A percentile compares a stretch with the other conserved stretches of the same genome.
Conservation (phyloP, 2,329 filamentous ascomycete genomes). For the Falciphora oryzae region DNA sequence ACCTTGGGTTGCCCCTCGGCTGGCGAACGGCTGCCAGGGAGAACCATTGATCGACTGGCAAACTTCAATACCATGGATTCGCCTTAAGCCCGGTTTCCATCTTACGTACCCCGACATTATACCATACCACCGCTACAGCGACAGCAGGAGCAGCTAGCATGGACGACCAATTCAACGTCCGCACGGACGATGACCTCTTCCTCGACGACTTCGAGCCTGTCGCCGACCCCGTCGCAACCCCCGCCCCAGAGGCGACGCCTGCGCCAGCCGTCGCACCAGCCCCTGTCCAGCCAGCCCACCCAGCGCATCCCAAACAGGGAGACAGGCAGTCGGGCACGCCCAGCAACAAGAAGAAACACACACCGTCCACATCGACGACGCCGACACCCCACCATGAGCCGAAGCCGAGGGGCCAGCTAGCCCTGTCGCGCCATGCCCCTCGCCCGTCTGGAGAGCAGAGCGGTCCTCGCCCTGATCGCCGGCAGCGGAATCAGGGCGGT, state of each 20-base stretch:
- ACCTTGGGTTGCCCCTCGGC: too few species aligned
- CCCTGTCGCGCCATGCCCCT: constrained; percentile 28
- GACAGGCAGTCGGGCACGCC: neutral
- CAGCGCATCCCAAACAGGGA: neutral
- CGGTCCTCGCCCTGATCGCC: constrained; percentile 11
- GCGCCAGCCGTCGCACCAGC: neutral
- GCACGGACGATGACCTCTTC: constrained; percentile 58
- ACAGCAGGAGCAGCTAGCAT: constrained; percentile 27
- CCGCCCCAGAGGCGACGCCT: neutral
- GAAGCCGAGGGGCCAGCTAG: constrained; percentile 21
- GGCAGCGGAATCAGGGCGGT: constrained; percentile 14
- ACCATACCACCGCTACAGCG: neutral
- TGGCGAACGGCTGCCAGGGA: too few species aligned
- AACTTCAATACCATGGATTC: too few species aligned
- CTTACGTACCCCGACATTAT: too few species aligned
- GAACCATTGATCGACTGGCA: too few species aligned
- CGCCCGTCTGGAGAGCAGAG: constrained; percentile 7
- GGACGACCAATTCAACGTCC: constrained; percentile 56
- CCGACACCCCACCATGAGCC: constrained; percentile 13
- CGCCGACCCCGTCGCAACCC: constrained; percentile 14
- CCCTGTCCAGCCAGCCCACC: neutral
- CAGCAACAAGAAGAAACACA: neutral
- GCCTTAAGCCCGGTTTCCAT: too few species aligned
- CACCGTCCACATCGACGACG: constrained; percentile 9
- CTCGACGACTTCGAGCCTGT: constrained; percentile 57